A percentile compares a stretch with the other conserved stretches of the same genome.
Conservation (phyloP, 768 basidiomycete species). For the Boletus subparvulus region DNA sequence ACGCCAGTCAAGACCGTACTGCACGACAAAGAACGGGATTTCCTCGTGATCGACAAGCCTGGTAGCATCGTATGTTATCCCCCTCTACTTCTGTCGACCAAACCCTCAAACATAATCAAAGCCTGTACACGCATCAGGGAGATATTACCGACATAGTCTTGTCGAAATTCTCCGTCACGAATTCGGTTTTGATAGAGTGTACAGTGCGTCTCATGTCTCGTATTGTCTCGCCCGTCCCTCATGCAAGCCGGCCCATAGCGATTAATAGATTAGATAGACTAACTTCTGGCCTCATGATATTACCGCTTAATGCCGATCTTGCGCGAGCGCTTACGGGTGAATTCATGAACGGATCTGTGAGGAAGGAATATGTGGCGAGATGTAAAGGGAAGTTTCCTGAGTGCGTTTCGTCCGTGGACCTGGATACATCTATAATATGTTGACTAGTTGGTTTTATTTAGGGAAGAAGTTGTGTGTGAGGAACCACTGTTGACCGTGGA, state of each 20-base stretch:
- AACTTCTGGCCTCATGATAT: slow-evolving; percentile 93
- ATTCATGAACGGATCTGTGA: slow-evolving; percentile 77
- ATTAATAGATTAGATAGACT: slow-evolving; percentile 92
- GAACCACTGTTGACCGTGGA: slow-evolving; percentile 89
- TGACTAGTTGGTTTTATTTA: slow-evolving; percentile 28
- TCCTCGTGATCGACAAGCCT: slow-evolving; percentile 94
- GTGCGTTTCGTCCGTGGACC: slow-evolving; percentile 46
- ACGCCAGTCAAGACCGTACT: slow-evolving; percentile 77
- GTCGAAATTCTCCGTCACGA: slow-evolving; percentile 84
- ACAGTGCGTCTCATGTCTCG: slow-evolving; percentile 56
- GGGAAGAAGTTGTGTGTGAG: slow-evolving; percentile 80
- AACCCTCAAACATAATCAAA: slow-evolving; percentile 25
- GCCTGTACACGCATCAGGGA: slow-evolving; percentile 91
- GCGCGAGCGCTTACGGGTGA: slow-evolving; percentile 74
- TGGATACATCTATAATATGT: background rate
- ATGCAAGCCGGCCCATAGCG: slow-evolving; percentile 46
- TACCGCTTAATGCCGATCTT: slow-evolving; percentile 70
- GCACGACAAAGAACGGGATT: slow-evolving; percentile 74
- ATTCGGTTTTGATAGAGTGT: slow-evolving; percentile 76
- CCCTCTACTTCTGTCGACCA: background rate
- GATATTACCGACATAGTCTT: slow-evolving; percentile 87
- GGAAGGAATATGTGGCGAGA: slow-evolving; percentile 91
- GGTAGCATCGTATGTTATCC: slow-evolving; percentile 82
- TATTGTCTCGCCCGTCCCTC: background rate
- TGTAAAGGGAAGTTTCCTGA: slow-evolving; percentile 82